Evolutionary conservation across 768 basidiomycete genomes (phyloP).

Genomic region (Leccinum variicolor): DNA sequence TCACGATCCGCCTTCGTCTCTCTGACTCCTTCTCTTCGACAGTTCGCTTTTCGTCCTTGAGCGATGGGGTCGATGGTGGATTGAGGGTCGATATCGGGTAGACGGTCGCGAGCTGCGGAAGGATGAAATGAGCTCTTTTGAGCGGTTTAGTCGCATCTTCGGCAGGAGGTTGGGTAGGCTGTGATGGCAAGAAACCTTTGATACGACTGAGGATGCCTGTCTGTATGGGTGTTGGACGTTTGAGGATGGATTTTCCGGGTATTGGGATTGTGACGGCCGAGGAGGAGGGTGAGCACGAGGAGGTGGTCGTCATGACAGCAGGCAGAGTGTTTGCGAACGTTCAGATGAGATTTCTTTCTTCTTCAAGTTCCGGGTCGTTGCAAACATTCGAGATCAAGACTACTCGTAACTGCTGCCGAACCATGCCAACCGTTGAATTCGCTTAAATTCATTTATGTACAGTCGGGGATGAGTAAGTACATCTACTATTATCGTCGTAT

Average conservation of each 20-base stretch:
- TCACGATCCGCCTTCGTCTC: slow-evolving; percentile 62
- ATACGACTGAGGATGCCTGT: slow-evolving; percentile 71
- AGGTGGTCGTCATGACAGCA: slow-evolving; percentile 20
- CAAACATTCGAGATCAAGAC: no score
- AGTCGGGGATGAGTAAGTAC: no score
- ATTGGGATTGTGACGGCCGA: slow-evolving; percentile 78
- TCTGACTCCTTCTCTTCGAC: slow-evolving; percentile 75
- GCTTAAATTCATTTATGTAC: no score
- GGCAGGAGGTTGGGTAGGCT: slow-evolving; percentile 28
- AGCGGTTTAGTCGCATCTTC: slow-evolving; percentile 58
- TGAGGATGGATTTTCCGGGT: slow-evolving; percentile 79
- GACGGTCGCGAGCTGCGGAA: slow-evolving; percentile 80
- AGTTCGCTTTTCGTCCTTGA: slow-evolving; percentile 79
- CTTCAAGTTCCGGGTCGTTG: no score
- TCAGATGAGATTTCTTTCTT: neutral
- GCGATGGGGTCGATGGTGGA: slow-evolving; percentile 75
- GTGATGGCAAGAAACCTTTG: slow-evolving; percentile 66
- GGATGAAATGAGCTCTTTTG: slow-evolving; percentile 88
- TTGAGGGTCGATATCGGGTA: slow-evolving; percentile 87
- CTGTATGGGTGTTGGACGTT: slow-evolving; percentile 66
- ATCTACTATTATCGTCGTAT: neutral
- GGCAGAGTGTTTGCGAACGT: neutral
- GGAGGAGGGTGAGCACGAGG: slow-evolving; percentile 66
- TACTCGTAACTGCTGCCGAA: no score
- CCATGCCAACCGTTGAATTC: no score